phyloP scores from a whole-genome alignment of 345 rosid species.

The Euclidium syriacum region DNA sequence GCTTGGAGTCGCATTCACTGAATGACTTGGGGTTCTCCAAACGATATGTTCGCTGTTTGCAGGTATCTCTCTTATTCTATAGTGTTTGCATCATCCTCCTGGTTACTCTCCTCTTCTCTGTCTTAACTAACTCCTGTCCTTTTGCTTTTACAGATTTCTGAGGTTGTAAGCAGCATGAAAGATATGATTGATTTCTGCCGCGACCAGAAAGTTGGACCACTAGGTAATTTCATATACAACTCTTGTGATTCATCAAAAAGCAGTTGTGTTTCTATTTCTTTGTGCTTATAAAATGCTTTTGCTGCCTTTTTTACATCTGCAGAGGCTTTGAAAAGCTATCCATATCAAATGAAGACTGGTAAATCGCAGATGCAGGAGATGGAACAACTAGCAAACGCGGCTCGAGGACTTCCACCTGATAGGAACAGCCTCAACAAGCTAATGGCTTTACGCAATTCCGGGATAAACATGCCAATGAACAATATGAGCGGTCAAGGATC shows the following conservation, averaged over 20 bases:
- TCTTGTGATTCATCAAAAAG: neutral
- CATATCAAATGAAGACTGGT: constrained; percentile 45
- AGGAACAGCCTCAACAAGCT: constrained; percentile 75
- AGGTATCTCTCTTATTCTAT: constrained; percentile 44
- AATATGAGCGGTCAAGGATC: constrained; percentile 61
- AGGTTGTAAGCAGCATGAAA: constrained; percentile 37
- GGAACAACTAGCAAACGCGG: constrained; percentile 66
- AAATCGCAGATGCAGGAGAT: constrained; percentile 83
- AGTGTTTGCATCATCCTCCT: constrained; percentile 5
- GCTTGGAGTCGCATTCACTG: constrained; percentile 82
- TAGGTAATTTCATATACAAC: constrained; percentile 12
- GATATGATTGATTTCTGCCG: constrained; percentile 84
- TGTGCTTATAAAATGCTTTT: neutral
- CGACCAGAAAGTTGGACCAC: constrained; percentile 34
- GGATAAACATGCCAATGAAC: constrained; percentile 48
- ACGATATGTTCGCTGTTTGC: constrained; percentile 92
- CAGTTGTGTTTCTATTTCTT: neutral
- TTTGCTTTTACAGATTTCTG: constrained; percentile 18
- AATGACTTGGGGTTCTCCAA: constrained; percentile 95
- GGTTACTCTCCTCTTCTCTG: neutral
- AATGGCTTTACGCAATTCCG: constrained; percentile 57
- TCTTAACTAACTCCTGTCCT: neutral
- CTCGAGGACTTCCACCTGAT: constrained; percentile 80
- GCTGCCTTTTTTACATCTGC: constrained; percentile 23
- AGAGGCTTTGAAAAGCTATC: constrained; percentile 91